Base-by-base conservation (phyloP, 164 flowering plant genomes). In the Magnolia officinalis region DNA sequence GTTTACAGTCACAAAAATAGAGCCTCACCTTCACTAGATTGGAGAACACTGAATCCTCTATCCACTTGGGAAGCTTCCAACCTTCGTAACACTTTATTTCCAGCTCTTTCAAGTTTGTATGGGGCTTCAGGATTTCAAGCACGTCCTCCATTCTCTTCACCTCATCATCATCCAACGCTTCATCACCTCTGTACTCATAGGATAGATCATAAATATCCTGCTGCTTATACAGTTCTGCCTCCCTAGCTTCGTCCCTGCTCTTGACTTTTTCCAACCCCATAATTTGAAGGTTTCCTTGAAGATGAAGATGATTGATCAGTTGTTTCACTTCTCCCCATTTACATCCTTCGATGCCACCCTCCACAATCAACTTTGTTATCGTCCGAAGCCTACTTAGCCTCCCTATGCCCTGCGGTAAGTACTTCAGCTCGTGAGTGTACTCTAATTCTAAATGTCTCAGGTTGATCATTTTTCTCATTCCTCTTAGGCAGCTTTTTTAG, bases 361-460 rank as follows among this genome's bases (percentile, higher is more conserved):
- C 63, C 63, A 74, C 69, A 2, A 63, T 59, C 51, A 78, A 78
- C 55, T 78, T 69, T 1, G 26, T 14, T 24, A 78, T 9, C 5
- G 61, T 59, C 6, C 18, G 50, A 49, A 78, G 74, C 4, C 4
- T 16, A 16, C 70, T 70, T 49, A 73, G 26, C 50, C 29, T 61
- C 45, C 69, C 73, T 21, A 63, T 73, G 50, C 77, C 77, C 16
- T 9, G 16, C 0, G 76, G 76, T 14, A 78, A 18, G 49, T 26
- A 23, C 10, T 4, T 0, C 1, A 78, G 68, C 4, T 31, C 1
- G 2, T 2, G 1, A 55, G 61, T 31, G 9, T 0, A 6, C 21
- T 20, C 1, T n/a, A 67, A 26, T n/a, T 68, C 72, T 29, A 78
- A 70, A 69, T 78, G 74, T 70, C 76, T 59, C 70, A 78, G 63